phyloP scores from a whole-genome alignment of 2,329 filamentous ascomycete genomes.

The Nemania sp. region DNA sequence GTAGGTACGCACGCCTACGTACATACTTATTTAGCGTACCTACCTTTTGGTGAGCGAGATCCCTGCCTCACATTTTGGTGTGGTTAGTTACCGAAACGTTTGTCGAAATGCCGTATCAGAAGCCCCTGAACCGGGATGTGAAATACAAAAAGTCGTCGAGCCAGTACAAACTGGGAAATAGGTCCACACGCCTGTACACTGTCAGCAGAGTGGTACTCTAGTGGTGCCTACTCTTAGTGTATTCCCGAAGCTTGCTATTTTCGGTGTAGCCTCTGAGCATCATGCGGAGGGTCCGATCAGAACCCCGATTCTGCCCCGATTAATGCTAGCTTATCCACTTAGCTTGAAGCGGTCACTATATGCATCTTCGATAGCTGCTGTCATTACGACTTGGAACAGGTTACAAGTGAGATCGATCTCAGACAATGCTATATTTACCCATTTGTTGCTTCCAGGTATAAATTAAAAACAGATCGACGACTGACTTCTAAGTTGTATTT shows the following conservation, averaged over 20 bases:
- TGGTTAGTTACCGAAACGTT: slow-evolving; percentile 30
- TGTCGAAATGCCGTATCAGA: slow-evolving; percentile 19
- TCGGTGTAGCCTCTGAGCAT: slow-evolving; percentile 16
- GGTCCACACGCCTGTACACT: neutral
- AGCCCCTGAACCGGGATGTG: slow-evolving; percentile 30
- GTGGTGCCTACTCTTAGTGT: neutral
- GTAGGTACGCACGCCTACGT: neutral
- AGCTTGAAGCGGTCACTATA: neutral
- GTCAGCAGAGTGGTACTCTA: neutral
- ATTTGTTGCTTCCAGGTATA: no score
- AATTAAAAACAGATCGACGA: neutral
- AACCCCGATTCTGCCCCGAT: neutral
- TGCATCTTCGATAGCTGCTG: neutral
- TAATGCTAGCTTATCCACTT: neutral
- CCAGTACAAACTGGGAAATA: slow-evolving; percentile 19
- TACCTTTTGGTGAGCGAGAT: neutral
- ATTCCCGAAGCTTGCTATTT: slow-evolving; percentile 38
- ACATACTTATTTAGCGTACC: no score
- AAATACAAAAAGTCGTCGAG: neutral
- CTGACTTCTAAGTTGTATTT: neutral
- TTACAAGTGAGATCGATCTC: no score
- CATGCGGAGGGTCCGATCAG: slow-evolving; percentile 1
- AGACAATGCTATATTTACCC: no score
- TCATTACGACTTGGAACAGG: neutral
- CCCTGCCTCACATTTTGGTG: slow-evolving; percentile 6